These are phyloP conservation scores for Capsella rubella DNA, from an alignment of 441 rosid species.

Conservation along the genomic window DNA sequence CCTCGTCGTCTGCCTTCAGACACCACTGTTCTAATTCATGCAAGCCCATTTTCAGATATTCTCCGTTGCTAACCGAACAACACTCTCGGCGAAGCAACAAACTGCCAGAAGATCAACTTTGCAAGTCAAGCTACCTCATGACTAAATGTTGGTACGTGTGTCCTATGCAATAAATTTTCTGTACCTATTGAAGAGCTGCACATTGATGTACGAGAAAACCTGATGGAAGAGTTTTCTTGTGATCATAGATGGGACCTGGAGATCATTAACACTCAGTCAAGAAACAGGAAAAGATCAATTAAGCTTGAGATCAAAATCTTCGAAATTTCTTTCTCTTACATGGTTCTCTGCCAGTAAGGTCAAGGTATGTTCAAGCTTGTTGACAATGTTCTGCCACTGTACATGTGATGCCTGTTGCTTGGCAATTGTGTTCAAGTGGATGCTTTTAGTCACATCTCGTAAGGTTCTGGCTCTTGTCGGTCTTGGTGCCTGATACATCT, in stretches of 20 bases:
- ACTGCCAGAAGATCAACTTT: slow-evolving; percentile 48
- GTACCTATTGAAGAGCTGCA: slow-evolving; percentile 75
- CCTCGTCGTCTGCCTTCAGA: slow-evolving; percentile 64
- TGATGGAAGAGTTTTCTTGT: slow-evolving; percentile 58
- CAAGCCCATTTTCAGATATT: slow-evolving; percentile 72
- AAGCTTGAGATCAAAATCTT: slow-evolving; percentile 15
- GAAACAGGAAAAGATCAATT: slow-evolving; percentile 9
- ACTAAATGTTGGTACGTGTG: slow-evolving; percentile 10
- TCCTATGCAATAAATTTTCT: slow-evolving; percentile 18
- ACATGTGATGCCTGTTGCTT: slow-evolving; percentile 67
- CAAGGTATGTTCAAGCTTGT: slow-evolving; percentile 58
- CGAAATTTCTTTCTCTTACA: slow-evolving; percentile 47
- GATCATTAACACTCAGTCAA: slow-evolving; percentile 34
- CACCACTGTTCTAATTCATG: slow-evolving; percentile 78
- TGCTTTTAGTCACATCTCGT: slow-evolving; percentile 54
- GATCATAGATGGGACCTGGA: slow-evolving; percentile 67
- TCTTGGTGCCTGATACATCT: slow-evolving; percentile 62
- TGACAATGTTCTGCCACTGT: slow-evolving; percentile 70
- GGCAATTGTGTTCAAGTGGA: slow-evolving; percentile 50
- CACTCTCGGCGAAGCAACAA: slow-evolving; percentile 78
- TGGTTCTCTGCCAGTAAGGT: slow-evolving; percentile 53
- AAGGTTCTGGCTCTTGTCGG: slow-evolving; percentile 52
- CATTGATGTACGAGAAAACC: slow-evolving; percentile 72
- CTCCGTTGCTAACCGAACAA: slow-evolving; percentile 85
- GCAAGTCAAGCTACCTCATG: slow-evolving; percentile 27